Evolutionary conservation across 2,329 filamentous ascomycete genomes (phyloP), one percentile per base, ranked within the genome.

Genomic region (Dactylellina leptospora): DNA sequence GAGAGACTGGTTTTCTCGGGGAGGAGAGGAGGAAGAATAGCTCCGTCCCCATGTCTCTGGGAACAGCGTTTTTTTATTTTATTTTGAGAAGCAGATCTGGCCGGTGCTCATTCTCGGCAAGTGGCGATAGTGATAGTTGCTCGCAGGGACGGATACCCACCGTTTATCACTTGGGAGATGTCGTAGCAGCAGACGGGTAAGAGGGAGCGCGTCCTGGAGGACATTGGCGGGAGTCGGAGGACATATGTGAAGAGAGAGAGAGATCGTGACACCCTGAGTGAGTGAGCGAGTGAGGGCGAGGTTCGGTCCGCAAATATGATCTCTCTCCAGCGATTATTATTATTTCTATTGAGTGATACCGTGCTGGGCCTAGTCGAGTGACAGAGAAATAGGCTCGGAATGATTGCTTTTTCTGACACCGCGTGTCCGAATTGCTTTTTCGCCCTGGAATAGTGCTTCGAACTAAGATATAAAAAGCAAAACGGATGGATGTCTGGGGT

Each of bases 341-440:
- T n/a, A n/a, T n/a, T n/a, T n/a, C n/a, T n/a, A n/a, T n/a, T n/a
- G n/a, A n/a, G n/a, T n/a, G n/a, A n/a, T n/a, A 28, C 20, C 53
- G 33, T 50, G 44, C 36, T 59, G 30, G 50, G 54, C 61, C 44
- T 66, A 58, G 61, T 64, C 60, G 60, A 64, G 16, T n/a, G n/a
- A n/a, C n/a, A n/a, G 30, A 55, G 25, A 36, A 58, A 58, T 51
- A 51, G 53, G 33, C 51, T 66, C 48, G 36, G 53, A 13, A 48
- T 6, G 28, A 13, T 71, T 72, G 59, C 59, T 72, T 72, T 72
- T 72, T 72, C 45, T 44, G 59, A 58, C 51, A 53, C 68, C 68
- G 68, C 68, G 68, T 72, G 68, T 59, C 58, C 53, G 58, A 51
- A 58, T 71, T 71, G 38, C 66, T 71, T 71, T 58, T 71, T 42